phyloP scores from a whole-genome alignment of 139 green algal species.

The Desmodesmus armatus region DNA sequence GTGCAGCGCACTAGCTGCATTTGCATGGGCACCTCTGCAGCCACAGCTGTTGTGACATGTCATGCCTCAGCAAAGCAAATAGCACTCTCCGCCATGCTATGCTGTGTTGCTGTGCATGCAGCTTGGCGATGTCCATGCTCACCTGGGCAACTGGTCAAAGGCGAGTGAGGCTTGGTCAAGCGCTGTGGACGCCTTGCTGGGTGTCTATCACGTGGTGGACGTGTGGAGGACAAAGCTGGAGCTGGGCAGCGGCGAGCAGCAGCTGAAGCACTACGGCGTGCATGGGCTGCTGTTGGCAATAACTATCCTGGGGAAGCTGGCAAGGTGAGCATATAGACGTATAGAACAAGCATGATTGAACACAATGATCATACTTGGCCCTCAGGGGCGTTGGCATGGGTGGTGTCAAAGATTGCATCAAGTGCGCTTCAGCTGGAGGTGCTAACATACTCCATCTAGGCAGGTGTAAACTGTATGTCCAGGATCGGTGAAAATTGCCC shows the following conservation, averaged over 20 bases:
- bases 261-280: slow-evolving; percentile 60
- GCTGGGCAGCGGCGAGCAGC: slow-evolving; percentile 25
- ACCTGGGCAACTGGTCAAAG: slow-evolving; percentile 66
- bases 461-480: no score
- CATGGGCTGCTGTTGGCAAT: slow-evolving; percentile 67
- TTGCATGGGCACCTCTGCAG: no score
- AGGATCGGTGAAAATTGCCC: no score
- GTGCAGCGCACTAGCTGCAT: no score
- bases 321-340: slow-evolving; percentile 41
- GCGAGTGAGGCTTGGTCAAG: slow-evolving; percentile 62
- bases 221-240: slow-evolving; percentile 59
- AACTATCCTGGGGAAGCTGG: slow-evolving; percentile 69
- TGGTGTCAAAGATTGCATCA: no score
- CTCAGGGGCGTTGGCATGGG: not conserved
- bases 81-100: no score
- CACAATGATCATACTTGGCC: not conserved
- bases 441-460: no score
- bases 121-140: slow-evolving; percentile 71
- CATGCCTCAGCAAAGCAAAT: no score
- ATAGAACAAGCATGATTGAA: not conserved
- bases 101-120: not conserved
- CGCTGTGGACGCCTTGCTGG: slow-evolving; percentile 69
- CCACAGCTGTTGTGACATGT: no score
- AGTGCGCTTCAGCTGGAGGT: no score
- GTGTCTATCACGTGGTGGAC: slow-evolving; percentile 70